These are phyloP conservation scores for Pichia manshurica DNA, from an alignment of 805 yeast genomes.

Conservation along the genomic window DNA sequence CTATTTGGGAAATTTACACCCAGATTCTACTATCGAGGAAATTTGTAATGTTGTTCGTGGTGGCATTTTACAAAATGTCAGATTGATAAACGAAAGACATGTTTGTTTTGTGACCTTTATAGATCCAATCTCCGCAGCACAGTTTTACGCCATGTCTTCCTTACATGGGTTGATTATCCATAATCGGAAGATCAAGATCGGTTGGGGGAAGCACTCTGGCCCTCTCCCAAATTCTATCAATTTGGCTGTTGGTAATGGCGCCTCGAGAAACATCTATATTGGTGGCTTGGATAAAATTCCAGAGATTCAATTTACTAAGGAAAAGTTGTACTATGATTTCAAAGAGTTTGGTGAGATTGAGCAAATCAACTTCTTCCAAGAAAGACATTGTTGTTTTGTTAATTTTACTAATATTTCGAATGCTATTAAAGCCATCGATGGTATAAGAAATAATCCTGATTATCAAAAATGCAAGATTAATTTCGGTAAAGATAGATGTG, in stretches of 20 bases:
- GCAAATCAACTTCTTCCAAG: constrained; percentile 82
- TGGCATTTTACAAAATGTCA: constrained; percentile 79
- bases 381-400: constrained; percentile 83
- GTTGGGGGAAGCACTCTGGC: constrained; percentile 98
- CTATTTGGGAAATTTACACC: constrained; percentile 84
- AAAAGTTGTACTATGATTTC: constrained; percentile 65
- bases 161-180: constrained; percentile 84
- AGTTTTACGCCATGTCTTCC: constrained; percentile 90
- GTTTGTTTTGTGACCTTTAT: constrained; percentile 93
- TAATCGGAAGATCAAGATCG: constrained; percentile 80
- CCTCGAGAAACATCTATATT: constrained; percentile 86
- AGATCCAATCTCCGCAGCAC: constrained; percentile 97
- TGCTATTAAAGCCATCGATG: constrained; percentile 90
- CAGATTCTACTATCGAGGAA: constrained; percentile 83
- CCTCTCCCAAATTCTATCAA: constrained; percentile 82
- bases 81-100: constrained; percentile 77
- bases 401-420: constrained; percentile 87
- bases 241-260: constrained; percentile 88
- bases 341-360: constrained; percentile 88
- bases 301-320: constrained; percentile 27
- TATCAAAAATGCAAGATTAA: constrained; percentile 73
- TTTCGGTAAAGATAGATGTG: constrained; percentile 94
- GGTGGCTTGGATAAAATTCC: constrained; percentile 44
- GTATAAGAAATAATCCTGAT: constrained; percentile 69
- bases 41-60: constrained; percentile 95